phyloP scores from a whole-genome alignment of 2,329 filamentous ascomycete species.

The Lasiodiplodia sp. region DNA sequence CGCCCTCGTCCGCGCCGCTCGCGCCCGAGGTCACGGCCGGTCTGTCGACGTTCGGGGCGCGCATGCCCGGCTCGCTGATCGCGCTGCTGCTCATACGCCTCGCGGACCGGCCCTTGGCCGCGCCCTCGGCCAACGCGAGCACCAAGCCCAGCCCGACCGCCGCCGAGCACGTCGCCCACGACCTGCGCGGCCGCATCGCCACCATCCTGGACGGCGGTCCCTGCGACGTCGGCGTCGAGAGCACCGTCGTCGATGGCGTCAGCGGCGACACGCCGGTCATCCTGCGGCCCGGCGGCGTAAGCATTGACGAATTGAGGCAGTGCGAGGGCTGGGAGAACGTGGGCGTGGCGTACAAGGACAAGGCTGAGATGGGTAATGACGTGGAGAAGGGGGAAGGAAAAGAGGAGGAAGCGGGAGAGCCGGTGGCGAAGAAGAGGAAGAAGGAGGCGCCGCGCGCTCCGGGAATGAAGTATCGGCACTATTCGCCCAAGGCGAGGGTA shows the following conservation, averaged over 20 bases:
- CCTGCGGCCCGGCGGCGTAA: slow-evolving; percentile 84
- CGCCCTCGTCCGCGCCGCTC: slow-evolving; percentile 64
- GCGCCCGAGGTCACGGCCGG: slow-evolving; percentile 93
- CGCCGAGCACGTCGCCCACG: slow-evolving; percentile 86
- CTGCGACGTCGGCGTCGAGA: slow-evolving; percentile 91
- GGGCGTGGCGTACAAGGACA: slow-evolving; percentile 79
- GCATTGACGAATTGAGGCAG: slow-evolving; percentile 76
- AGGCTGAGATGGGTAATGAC: slow-evolving; percentile 67
- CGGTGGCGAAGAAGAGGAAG: slow-evolving; percentile 26
- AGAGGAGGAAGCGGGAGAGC: slow-evolving; percentile 73
- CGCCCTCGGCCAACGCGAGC: slow-evolving; percentile 92
- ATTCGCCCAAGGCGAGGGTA: slow-evolving; percentile 88
- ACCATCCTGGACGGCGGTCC: slow-evolving; percentile 88
- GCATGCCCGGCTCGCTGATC: slow-evolving; percentile 87
- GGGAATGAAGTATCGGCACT: slow-evolving; percentile 99
- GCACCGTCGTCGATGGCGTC: slow-evolving; percentile 93
- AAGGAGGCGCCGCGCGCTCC: slow-evolving; percentile 77
- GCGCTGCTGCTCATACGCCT: slow-evolving; percentile 86
- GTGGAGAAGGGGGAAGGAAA: slow-evolving; percentile 64
- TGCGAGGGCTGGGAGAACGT: slow-evolving; percentile 84
- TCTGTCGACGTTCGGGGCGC: slow-evolving; percentile 82
- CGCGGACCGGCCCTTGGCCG: slow-evolving; percentile 80
- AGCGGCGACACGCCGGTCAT: slow-evolving; percentile 81
- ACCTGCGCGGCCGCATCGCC: slow-evolving; percentile 81
- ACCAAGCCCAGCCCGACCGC: slow-evolving; percentile 92